Base-by-base conservation (phyloP, 371 early-diverging fungal genomes). In the Mortierella sp. region DNA sequence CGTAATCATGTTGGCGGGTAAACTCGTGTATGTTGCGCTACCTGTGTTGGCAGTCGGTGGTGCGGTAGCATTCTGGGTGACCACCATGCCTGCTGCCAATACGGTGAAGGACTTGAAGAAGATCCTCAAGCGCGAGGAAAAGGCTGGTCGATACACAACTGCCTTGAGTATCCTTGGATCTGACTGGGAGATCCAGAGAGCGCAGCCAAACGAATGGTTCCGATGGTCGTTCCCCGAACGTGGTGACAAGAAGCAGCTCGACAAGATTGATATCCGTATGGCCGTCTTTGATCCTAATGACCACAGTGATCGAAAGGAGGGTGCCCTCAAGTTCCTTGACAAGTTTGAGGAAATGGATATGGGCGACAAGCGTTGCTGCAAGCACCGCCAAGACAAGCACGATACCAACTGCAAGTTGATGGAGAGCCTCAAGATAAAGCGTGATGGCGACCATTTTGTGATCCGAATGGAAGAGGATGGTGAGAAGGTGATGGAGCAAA, bases 181-280 rank as follows among this genome's bases (percentile, higher is more conserved):
- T n/a, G 59, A 74, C 10, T 74, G 76, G 76, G 54, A 56, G 27
- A 28, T 74, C 39, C 65, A 74, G 34, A 48, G 41, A 8, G 76
- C 76, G 7, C 52, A 60, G 14, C 49, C 59, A 2, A 65, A 74
- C 24, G 76, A 74, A 34, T 74, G 59, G 61, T 74, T 74, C 58
- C 69, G 57, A 34, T 73, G 67, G 70, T 58, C 70, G 7, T 69
- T 74, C 62, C 72, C 72, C 27, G 59, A 60, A 34, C 18, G 34
- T 3, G 46, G 58, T 7, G 61, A 39, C 50, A 48, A 57, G 42
- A 39, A 58, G 42, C 52, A 42, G 14, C 56, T 65, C 18, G 76
- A 74, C 62, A 69, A 69, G 52, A 26, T 69, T 19, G 61, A 64
- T 45, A 50, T 74, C 48, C 76, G 76, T 7, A 58, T 74, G 61